These are phyloP conservation scores for Adenanthera pavonina DNA, from an alignment of 306 rosid species.

Conservation along the genomic window DNA sequence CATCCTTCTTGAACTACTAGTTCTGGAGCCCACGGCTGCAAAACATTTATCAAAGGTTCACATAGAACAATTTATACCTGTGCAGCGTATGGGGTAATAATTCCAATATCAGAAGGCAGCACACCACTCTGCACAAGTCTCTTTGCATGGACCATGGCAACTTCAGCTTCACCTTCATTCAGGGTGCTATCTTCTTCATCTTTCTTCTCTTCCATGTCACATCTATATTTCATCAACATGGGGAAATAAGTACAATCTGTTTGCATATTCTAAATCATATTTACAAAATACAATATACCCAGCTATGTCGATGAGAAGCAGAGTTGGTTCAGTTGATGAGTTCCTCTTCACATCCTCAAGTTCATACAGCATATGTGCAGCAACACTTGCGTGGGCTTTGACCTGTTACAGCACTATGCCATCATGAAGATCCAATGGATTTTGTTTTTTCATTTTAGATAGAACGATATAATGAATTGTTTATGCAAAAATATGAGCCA, in stretches of 20 bases:
- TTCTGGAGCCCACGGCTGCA: slow-evolving; percentile 19
- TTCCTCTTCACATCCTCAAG: slow-evolving; percentile 80
- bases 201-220: slow-evolving; percentile 98
- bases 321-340: slow-evolving; percentile 84
- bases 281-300: slow-evolving; percentile 68
- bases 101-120: slow-evolving; percentile 92
- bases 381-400: slow-evolving; percentile 92
- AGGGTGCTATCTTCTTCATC: slow-evolving; percentile 98
- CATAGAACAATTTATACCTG: slow-evolving; percentile 60
- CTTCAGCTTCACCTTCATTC: slow-evolving; percentile 96
- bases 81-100: slow-evolving; percentile 95
- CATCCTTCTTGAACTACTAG: slow-evolving; percentile 22
- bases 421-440: slow-evolving; percentile 13
- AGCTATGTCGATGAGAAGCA: slow-evolving; percentile 88
- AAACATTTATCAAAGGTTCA: slow-evolving; percentile 34
- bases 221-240: slow-evolving; percentile 59
- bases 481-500: slow-evolving; percentile 24
- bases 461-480: background rate
- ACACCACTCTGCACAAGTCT: slow-evolving; percentile 85
- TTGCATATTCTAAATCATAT: background rate
- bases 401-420: slow-evolving; percentile 54
- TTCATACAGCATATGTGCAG: slow-evolving; percentile 79
- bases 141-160: slow-evolving; percentile 87
- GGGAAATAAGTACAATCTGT: slow-evolving; percentile 29
- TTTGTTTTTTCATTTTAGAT: background rate